Conservation (phyloP, 2,329 filamentous ascomycete species). For the Cordyceps cicadae region DNA sequence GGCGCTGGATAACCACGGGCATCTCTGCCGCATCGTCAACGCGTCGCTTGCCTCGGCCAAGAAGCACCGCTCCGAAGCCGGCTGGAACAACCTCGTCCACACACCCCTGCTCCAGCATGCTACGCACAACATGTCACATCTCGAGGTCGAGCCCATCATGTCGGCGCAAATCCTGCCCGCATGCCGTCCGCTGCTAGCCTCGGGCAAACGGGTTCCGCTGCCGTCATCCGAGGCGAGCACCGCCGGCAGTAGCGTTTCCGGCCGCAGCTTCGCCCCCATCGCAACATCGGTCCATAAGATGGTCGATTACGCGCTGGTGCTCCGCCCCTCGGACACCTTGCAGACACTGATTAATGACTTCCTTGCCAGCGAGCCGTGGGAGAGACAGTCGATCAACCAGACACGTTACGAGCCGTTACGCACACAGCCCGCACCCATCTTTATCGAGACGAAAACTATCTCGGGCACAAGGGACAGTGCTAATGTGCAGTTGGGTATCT, state of each 20-base stretch:
- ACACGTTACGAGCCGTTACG: neutral
- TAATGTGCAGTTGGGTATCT: neutral
- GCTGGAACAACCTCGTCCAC: slow-evolving; percentile 2
- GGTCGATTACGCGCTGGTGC: neutral
- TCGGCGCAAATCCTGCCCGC: neutral
- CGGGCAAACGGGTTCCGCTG: neutral
- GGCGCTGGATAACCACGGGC: neutral
- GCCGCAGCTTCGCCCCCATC: neutral
- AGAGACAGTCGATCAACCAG: neutral
- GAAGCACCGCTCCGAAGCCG: neutral
- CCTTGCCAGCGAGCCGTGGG: neutral
- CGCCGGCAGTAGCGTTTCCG: neutral
- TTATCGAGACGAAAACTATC: neutral
- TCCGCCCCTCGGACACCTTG: neutral
- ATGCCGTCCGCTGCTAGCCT: neutral
- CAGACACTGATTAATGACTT: neutral
- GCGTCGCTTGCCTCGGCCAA: neutral
- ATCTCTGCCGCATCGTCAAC: neutral
- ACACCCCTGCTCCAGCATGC: neutral
- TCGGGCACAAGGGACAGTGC: neutral
- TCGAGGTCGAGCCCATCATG: neutral
- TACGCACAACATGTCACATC: neutral
- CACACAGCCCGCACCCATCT: neutral
- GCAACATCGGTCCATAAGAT: neutral
- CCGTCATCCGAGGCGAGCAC: neutral